Conservation (phyloP, 2,329 filamentous ascomycete species). For the Myriosclerotinia scirpicola region DNA sequence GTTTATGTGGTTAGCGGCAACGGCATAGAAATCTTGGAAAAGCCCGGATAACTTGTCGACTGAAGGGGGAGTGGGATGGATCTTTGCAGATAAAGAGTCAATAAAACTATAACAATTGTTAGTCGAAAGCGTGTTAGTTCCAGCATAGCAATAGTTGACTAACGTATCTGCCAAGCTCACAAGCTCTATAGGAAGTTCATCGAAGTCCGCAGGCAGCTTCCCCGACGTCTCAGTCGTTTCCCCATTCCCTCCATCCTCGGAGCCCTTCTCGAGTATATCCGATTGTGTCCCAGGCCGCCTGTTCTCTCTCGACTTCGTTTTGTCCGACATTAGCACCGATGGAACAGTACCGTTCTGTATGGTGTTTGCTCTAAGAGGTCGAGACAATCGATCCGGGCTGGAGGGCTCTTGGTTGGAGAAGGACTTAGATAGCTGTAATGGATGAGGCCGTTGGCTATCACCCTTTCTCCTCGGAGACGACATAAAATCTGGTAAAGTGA, state of each 20-base stretch:
- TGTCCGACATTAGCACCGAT: constrained; percentile 28
- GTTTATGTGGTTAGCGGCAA: constrained; percentile 76
- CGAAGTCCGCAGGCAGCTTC: constrained; percentile 56
- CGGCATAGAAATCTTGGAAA: constrained; percentile 91
- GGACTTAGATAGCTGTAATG: constrained; percentile 43
- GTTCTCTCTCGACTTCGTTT: constrained; percentile 24
- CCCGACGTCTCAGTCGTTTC: constrained; percentile 25
- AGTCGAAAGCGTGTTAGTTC: not conserved
- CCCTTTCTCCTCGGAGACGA: constrained; percentile 33
- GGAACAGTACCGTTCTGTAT: constrained; percentile 37
- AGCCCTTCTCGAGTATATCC: constrained; percentile 45
- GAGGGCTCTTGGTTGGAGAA: constrained; percentile 42
- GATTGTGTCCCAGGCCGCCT: constrained; percentile 31
- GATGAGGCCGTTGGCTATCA: constrained; percentile 37
- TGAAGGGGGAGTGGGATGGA: constrained; percentile 78
- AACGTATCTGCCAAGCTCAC: constrained; percentile 86
- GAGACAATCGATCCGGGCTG: constrained; percentile 30
- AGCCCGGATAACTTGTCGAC: constrained; percentile 80
- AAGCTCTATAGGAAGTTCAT: constrained; percentile 92
- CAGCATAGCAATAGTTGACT: not conserved
- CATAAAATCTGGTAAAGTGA: constrained; percentile 40
- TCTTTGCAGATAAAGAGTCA: constrained; percentile 82
- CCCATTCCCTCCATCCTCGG: constrained; percentile 40
- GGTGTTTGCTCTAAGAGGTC: constrained; percentile 38
- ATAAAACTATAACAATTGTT: constrained; percentile 65